Evolutionary conservation across 768 basidiomycete species (phyloP).

Genomic region (Psilocybe azurescens): DNA sequence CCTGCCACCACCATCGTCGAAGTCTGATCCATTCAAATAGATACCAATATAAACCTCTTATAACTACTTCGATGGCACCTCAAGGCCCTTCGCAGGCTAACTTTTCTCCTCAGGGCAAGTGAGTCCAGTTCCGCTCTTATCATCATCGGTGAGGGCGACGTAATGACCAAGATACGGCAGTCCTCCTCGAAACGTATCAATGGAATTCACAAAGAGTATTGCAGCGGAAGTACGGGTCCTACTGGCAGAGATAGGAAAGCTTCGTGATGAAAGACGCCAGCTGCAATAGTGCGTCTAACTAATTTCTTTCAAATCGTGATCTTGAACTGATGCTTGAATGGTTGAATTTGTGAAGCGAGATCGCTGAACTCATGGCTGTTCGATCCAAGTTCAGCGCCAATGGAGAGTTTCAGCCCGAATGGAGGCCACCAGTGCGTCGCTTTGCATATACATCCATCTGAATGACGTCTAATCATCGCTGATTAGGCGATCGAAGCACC

Average conservation of each 20-base stretch:
- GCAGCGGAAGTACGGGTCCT: slow-evolving; percentile 82
- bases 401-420: slow-evolving; percentile 79
- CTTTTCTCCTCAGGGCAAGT: slow-evolving; percentile 30
- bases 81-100: slow-evolving; percentile 28
- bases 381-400: slow-evolving; percentile 84
- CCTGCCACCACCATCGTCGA: slow-evolving; percentile 12
- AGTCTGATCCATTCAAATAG: slow-evolving; percentile 3
- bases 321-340: slow-evolving; percentile 2
- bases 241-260: slow-evolving; percentile 78
- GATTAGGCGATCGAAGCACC: slow-evolving; percentile 42
- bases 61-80: slow-evolving; percentile 27
- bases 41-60: slow-evolving; percentile 9
- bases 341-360: slow-evolving; percentile 57
- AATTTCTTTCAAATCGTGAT: neutral
- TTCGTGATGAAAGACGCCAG: slow-evolving; percentile 75
- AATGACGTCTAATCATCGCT: neutral
- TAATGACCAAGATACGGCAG: slow-evolving; percentile 19
- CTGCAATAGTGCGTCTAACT: slow-evolving; percentile 73
- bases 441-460: slow-evolving; percentile 2
- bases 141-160: neutral
- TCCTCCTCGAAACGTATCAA: slow-evolving; percentile 49
- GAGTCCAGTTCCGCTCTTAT: slow-evolving; percentile 8
- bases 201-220: slow-evolving; percentile 85
- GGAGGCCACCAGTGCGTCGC: slow-evolving; percentile 62
- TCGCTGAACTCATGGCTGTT: slow-evolving; percentile 82